Conservation (phyloP, 2,329 filamentous ascomycete species). For the Xylaria hypoxylon region DNA sequence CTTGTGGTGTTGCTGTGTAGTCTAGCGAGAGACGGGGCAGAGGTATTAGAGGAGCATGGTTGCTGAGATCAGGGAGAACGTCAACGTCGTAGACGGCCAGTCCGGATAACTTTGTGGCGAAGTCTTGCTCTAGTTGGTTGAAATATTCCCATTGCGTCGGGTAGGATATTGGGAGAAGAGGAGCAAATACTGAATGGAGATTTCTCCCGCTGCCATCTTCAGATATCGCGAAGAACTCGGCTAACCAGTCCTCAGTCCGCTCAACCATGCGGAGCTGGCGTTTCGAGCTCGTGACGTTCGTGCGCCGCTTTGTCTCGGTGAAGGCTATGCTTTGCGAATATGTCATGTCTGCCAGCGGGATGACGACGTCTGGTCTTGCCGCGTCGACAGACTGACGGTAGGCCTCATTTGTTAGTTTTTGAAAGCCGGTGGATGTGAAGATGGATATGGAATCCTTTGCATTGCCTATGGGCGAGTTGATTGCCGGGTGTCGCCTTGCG, state of each 20-base stretch:
- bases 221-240: slow-evolving; percentile 67
- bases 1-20: slow-evolving; percentile 71
- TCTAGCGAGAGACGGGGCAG: slow-evolving; percentile 83
- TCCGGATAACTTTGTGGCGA: slow-evolving; percentile 68
- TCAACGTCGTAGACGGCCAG: slow-evolving; percentile 83
- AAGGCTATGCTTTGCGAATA: slow-evolving; percentile 55
- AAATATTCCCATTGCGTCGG: slow-evolving; percentile 85
- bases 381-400: slow-evolving; percentile 74
- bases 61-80: slow-evolving; percentile 74
- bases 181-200: slow-evolving; percentile 66
- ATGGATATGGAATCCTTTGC: slow-evolving; percentile 78
- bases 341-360: slow-evolving; percentile 81
- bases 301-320: slow-evolving; percentile 69
- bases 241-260: slow-evolving; percentile 84
- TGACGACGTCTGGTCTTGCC: slow-evolving; percentile 82
- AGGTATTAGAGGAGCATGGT: slow-evolving; percentile 63
- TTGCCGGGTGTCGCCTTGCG: slow-evolving; percentile 80
- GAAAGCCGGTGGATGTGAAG: slow-evolving; percentile 88
- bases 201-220: slow-evolving; percentile 51
- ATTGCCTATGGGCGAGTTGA: slow-evolving; percentile 77
- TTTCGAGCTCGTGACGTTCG: slow-evolving; percentile 69
- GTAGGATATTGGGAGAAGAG: slow-evolving; percentile 79
- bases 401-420: slow-evolving; percentile 73
- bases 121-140: slow-evolving; percentile 74
- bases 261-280: slow-evolving; percentile 85